Base-by-base conservation (phyloP, 176 grass and related monocot genomes). In the Musa troglodytarum region DNA sequence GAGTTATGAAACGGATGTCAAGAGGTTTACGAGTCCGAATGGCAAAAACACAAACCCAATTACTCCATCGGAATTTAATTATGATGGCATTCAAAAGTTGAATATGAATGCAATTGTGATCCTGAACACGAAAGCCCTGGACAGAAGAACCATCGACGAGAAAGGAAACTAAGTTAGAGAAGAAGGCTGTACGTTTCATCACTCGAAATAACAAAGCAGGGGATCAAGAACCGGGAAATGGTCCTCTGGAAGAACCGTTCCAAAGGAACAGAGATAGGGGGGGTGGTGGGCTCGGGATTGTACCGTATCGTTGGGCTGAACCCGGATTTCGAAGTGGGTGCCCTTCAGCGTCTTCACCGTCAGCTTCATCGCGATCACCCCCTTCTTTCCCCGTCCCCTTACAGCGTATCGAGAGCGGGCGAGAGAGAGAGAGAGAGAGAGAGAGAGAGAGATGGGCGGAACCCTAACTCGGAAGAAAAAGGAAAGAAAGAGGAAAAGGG, bases 341-440 rank as follows among this genome's bases (percentile, higher is more conserved):
- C 95, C 95, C 86, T 89, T 98, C 75, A 93, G 88, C 65, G 86
- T 98, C 82, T 87, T 98, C 88, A 98, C 90, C 63, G 82, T 89
- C 52, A 98, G 86, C 88, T 85, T 93, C 90, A 93, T 98, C 71
- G 85, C 64, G 65, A 51, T 20, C 34, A 50, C 50, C 51, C 49
- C 63, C 23, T 12, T 26, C 9, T 14, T 28, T 14, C 34, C 23
- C 23, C 22, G 23, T 65, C 63, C 7, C 22, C 22, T 26, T 65
- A 26, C 63, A 13, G 63, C 22, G 11, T 12, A 3, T 6, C 34
- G 34, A 63, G n/a, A 10, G 14, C 7, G 25, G 50, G 67, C 1
- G 3, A 23, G 3, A 9, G 16, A 61, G 34, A 43, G 34, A 43
- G 34, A 34, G 29, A 34, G 29, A 3, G 29, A 34, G 29, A 4